Base-by-base conservation (phyloP, 2,329 filamentous ascomycete genomes). In the Pleurostoma richardsiae region DNA sequence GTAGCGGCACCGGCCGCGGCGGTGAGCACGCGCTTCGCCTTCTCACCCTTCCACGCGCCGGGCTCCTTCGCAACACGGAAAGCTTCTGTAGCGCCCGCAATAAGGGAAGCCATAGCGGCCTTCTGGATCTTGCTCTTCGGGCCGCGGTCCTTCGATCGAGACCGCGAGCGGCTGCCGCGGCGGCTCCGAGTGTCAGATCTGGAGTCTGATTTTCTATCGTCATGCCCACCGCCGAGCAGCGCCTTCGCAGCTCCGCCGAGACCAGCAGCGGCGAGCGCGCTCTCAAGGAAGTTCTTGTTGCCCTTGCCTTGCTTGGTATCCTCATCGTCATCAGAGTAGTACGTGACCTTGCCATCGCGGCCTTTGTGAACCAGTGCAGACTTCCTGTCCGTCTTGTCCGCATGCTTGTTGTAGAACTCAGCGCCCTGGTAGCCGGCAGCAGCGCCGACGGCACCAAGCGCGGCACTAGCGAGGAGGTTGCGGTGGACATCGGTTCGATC, bases 1-100 rank as follows among this genome's bases (percentile, higher is more conserved):
- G 90, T 88, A 55, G 88, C 92, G 49, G 92, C 90, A 67, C 89
- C 86, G 29, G 81, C 79, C 29, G 92, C 92, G 42, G 90, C 91
- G 27, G 92, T 96, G 42, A 95, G 79, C 50, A 97, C 82, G 44
- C 92, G 89, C 72, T 90, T 94, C 54, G 90, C 89, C 70, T 96
- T 96, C 52, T 88, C 86, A 36, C 91, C 92, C 53, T 85, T 86
- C 90, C 91, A 96, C 40, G 85, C 81, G 46, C 92, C 92, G 3
- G 90, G 87, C 52, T 94, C 87, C 59, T 92, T 95, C 63, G 91
- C 85, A 47, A 90, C 85, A 51, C 89, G 86, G 76, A 95, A 95
- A 39, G 92, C 92, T 67, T 96, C 91, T 46, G 90, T 87, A 39
- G 91, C 92, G 57, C 90, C 92, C 30, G 92, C 91, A 41, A 95